phyloP scores from a whole-genome alignment of 2,329 filamentous ascomycete species.

The Neurospora crassa region DNA sequence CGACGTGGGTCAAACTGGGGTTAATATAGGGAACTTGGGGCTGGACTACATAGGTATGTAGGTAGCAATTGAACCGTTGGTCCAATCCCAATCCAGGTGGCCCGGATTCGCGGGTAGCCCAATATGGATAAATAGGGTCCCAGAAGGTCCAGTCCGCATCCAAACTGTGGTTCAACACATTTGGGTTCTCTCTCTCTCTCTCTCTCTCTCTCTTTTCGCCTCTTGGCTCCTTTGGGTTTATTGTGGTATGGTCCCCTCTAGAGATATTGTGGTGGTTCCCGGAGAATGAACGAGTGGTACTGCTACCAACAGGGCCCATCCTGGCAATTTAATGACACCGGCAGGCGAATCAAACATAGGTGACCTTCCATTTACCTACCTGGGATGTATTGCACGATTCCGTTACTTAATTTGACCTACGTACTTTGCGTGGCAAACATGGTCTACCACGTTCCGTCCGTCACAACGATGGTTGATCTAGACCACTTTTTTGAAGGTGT shows the following conservation, averaged over 20 bases:
- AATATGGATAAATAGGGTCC: slow-evolving; percentile 20
- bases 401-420: background rate
- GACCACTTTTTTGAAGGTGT: background rate
- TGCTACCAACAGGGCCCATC: background rate
- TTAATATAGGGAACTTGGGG: background rate
- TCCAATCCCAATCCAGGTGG: slow-evolving; percentile 15
- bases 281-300: background rate
- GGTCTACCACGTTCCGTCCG: background rate
- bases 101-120: slow-evolving; percentile 15
- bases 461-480: background rate
- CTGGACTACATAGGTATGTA: background rate
- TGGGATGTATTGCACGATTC: background rate
- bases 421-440: background rate
- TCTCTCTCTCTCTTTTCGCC: background rate
- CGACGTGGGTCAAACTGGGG: background rate
- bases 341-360: background rate
- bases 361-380: background rate
- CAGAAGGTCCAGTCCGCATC: slow-evolving; percentile 15
- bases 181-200: background rate
- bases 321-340: background rate
- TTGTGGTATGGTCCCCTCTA: no score
- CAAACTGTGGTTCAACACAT: slow-evolving; percentile 1
- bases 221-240: background rate
- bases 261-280: background rate
- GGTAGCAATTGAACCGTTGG: background rate